Evolutionary conservation across 139 green algal species (phyloP).

Genomic region (Chlamydomonas incerta): DNA sequence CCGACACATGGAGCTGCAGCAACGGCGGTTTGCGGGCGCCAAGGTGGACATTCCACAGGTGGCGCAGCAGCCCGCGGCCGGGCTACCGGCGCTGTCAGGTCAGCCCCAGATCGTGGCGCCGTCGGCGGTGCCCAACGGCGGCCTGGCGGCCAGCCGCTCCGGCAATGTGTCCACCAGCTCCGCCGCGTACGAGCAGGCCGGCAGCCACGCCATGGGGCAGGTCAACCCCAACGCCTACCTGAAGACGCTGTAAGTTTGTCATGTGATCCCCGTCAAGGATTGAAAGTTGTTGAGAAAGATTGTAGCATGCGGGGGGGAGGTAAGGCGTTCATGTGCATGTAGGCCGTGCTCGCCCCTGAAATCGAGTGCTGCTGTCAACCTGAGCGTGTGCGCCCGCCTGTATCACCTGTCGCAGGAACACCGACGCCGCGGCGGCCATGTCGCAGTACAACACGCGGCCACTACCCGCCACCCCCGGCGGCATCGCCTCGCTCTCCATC

Average conservation of each 20-base stretch:
- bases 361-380: too few relatives aligned
- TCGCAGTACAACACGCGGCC: constrained; percentile 20
- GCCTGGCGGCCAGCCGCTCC: too few relatives aligned
- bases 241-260: constrained; percentile 7
- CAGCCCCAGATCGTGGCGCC: background rate
- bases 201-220: constrained; percentile 13
- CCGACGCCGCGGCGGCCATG: background rate
- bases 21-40: constrained; percentile 31
- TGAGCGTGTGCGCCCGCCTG: too few relatives aligned
- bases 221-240: constrained; percentile 38
- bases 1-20: constrained; percentile 44
- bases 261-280: too few relatives aligned
- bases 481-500: constrained; percentile 2
- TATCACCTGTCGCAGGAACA: too few relatives aligned
- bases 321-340: too few relatives aligned
- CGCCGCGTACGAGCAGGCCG: constrained; percentile 1
- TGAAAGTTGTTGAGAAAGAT: too few relatives aligned
- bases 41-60: constrained; percentile 22
- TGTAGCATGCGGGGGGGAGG: too few relatives aligned
- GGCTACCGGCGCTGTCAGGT: background rate
- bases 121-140: background rate
- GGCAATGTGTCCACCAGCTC: background rate
- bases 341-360: too few relatives aligned
- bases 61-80: background rate
- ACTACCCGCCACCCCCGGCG: background rate